Evolutionary conservation across 2,329 filamentous ascomycete species (phyloP).

Genomic region (Bipolaris cookei): DNA sequence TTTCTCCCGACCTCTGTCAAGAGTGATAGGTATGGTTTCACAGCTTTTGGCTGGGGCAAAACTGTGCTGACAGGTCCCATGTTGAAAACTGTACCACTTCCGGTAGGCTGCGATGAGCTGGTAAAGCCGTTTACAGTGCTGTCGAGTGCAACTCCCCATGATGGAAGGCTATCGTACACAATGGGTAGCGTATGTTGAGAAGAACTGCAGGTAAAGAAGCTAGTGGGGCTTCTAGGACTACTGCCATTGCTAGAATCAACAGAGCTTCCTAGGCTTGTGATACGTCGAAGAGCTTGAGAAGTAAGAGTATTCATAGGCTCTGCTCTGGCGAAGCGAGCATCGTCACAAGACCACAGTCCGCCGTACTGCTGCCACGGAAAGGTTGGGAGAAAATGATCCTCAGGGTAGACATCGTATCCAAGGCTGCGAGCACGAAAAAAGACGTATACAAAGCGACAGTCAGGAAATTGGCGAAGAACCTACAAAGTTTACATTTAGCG

Average conservation of each 20-base stretch:
- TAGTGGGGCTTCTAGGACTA: constrained; percentile 25
- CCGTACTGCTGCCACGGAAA: constrained; percentile 51
- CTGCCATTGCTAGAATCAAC: constrained; percentile 15
- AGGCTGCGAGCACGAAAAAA: constrained; percentile 48
- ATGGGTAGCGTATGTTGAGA: constrained; percentile 14
- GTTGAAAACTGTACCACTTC: constrained; percentile 25
- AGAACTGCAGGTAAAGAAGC: constrained; percentile 22
- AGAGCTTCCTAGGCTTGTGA: constrained; percentile 38
- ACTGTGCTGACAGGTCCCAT: constrained; percentile 23
- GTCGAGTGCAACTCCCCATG: constrained; percentile 24
- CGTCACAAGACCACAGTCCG: constrained; percentile 46
- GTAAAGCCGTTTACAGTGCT: constrained; percentile 13
- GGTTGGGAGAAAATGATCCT: constrained; percentile 46
- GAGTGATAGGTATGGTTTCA: constrained; percentile 27
- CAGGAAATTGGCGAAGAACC: constrained; percentile 48
- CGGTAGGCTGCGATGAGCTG: background rate
- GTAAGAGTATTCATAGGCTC: constrained; percentile 30
- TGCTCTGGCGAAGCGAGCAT: constrained; percentile 47
- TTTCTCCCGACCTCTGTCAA: constrained; percentile 39
- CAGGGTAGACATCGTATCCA: constrained; percentile 49
- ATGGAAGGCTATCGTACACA: constrained; percentile 9
- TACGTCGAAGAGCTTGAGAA: constrained; percentile 38
- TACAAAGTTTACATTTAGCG: constrained; percentile 37
- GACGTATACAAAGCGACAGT: constrained; percentile 47
- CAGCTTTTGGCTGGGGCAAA: constrained; percentile 3